These are phyloP conservation scores for Curvularia lunata DNA, from an alignment of 2,329 filamentous ascomycete genomes.

Conservation along the genomic window DNA sequence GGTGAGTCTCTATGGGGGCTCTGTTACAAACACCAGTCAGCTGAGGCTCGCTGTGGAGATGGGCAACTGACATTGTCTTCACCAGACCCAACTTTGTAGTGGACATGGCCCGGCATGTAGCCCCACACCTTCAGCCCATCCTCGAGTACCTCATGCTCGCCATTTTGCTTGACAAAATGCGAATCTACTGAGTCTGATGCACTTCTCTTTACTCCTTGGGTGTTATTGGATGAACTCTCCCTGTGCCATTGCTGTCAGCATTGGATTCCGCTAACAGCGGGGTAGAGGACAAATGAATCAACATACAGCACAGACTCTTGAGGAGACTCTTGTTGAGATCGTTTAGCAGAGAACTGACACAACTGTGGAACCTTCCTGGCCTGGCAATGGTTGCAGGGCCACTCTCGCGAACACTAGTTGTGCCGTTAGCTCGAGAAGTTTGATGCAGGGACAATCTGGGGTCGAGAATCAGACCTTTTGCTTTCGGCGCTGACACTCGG, in stretches of 20 bases:
- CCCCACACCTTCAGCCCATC: slow-evolving; percentile 44
- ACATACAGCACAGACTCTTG: slow-evolving; percentile 30
- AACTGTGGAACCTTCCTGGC: slow-evolving; percentile 57
- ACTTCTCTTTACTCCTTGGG: slow-evolving; percentile 32
- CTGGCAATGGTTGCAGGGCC: slow-evolving; percentile 60
- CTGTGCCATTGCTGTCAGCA: slow-evolving; percentile 18
- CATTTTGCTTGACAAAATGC: slow-evolving; percentile 8
- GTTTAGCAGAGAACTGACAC: slow-evolving; percentile 54
- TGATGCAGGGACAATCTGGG: slow-evolving; percentile 12
- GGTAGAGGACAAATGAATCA: not conserved
- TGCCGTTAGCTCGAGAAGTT: slow-evolving; percentile 21
- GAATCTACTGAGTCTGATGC: slow-evolving; percentile 17
- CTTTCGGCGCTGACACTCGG: slow-evolving; percentile 59
- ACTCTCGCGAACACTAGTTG: slow-evolving; percentile 56
- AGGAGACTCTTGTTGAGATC: slow-evolving; percentile 29
- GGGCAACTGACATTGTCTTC: slow-evolving; percentile 24
- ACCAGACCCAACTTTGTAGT: slow-evolving; percentile 34
- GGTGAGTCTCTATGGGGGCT: slow-evolving; percentile 14
- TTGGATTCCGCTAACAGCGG: not conserved
- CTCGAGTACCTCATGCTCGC: slow-evolving; percentile 22
- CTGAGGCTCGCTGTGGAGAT: not conserved
- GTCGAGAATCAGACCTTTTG: slow-evolving; percentile 52
- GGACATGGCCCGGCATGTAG: slow-evolving; percentile 47
- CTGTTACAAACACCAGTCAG: slow-evolving; percentile 9
- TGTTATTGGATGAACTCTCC: slow-evolving; percentile 19